Percentiles rank a stretch among this genome's conserved stretches.
Conservation (phyloP, 345 rosid genomes). For the Lagerstroemia speciosa region DNA sequence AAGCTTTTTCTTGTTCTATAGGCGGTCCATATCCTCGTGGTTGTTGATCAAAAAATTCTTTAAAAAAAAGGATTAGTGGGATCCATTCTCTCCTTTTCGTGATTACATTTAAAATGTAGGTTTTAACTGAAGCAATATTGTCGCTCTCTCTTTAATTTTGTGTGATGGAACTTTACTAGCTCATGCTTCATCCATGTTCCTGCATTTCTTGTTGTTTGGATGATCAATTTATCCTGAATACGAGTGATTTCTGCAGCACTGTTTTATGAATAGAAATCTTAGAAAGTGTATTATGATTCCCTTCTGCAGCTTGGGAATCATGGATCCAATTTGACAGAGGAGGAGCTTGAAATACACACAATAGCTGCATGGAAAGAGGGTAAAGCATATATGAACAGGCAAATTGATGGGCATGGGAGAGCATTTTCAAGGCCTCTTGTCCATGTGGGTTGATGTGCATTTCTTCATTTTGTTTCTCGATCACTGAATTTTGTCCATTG, state of each 20-base stretch:
- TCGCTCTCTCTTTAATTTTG: background rate
- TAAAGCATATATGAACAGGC: constrained; percentile 57
- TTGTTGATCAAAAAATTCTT: background rate
- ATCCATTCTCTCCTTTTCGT: background rate
- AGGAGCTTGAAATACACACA: constrained; percentile 73
- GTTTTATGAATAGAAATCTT: background rate
- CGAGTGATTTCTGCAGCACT: background rate
- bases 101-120: background rate
- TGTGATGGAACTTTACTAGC: background rate
- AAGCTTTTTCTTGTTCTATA: background rate
- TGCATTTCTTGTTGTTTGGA: background rate
- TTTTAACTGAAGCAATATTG: background rate
- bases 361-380: constrained; percentile 98
- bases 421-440: constrained; percentile 44
- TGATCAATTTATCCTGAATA: background rate
- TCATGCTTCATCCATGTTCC: background rate
- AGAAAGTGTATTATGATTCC: background rate
- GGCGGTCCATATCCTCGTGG: background rate
- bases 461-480: background rate
- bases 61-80: background rate
- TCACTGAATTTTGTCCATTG: constrained; percentile 1
- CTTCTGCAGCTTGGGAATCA: constrained; percentile 55
- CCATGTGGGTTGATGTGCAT: constrained; percentile 33
- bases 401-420: constrained; percentile 56
- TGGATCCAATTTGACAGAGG: constrained; percentile 76